Evolutionary conservation across 192 early-diverging fungal species (phyloP), one percentile per base, ranked within the genome.

Genomic region (Spinellus fusiger): DNA sequence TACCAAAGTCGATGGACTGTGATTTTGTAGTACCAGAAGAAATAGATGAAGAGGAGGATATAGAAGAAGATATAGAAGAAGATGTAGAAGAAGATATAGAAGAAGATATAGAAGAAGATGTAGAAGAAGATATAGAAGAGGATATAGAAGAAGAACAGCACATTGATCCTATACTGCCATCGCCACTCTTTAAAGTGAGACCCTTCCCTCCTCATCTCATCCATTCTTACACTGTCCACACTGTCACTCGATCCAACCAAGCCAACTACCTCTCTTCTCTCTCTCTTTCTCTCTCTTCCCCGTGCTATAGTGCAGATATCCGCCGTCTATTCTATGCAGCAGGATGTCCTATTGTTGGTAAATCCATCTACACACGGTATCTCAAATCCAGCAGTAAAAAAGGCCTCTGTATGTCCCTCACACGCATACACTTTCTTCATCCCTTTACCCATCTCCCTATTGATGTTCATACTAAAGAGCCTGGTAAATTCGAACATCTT

Each of bases 361-460:
- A 75, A 29, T 83, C 82, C 31, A 75, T 38, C 22, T 74, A 81
- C 50, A 71, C 85, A 1, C 66, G 70, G 25, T 75, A 74, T 2
- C 66, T 88, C 23, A 68, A 75, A 28, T 73, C 79, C 31, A 80
- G 82, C 55, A 60, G 73, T 10, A 77, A 81, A 67, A 88, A 88
- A 48, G 86, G 86, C 22, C 62, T 81, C 0, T 70, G 74, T 31
- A 61, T 78, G 25, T 71, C 82, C 0, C 56, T 86, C 20, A 53
- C 71, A 6, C 38, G 59, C 1, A 49, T 85, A 0, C 60, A 73
- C 5, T 75, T 88, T 60, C 50, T 63, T 7, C 79, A 83, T 27
- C 73, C 74, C 0, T 26, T 50, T 15, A 25, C 15, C 0, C 40
- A 35, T 1, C 53, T n/a, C 13, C 5, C 5, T 1, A 48, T 86